phyloP scores from a whole-genome alignment of 176 grass and related monocot species.

The Puya raimondii region DNA sequence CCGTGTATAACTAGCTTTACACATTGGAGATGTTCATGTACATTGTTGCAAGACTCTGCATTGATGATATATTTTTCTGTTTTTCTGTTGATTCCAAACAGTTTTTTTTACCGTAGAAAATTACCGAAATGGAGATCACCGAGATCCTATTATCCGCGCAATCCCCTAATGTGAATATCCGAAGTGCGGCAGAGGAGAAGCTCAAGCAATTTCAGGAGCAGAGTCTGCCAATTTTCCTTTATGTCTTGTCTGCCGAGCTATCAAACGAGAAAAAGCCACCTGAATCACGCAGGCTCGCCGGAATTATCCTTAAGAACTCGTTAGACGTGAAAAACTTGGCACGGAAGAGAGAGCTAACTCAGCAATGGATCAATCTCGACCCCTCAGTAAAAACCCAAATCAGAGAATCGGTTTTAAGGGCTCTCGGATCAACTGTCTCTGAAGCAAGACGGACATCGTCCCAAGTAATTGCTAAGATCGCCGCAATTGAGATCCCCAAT shows the following conservation, averaged over 20 bases:
- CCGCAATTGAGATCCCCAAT: slow-evolving; percentile 68
- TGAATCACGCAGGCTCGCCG: slow-evolving; percentile 66
- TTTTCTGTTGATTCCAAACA: too few species aligned
- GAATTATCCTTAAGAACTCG: slow-evolving; percentile 76
- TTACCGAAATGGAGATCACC: slow-evolving; percentile 39
- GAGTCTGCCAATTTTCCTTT: slow-evolving; percentile 60
- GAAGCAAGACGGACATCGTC: slow-evolving; percentile 77
- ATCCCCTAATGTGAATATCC: slow-evolving; percentile 38
- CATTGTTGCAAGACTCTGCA: too few species aligned
- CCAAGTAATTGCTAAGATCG: slow-evolving; percentile 78
- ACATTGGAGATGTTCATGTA: too few species aligned
- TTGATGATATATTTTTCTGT: too few species aligned
- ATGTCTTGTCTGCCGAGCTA: slow-evolving; percentile 55
- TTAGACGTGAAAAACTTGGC: slow-evolving; percentile 74
- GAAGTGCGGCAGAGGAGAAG: slow-evolving; percentile 74
- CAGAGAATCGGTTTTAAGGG: slow-evolving; percentile 52
- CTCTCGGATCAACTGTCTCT: slow-evolving; percentile 59
- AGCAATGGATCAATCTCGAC: slow-evolving; percentile 75
- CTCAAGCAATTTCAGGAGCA: slow-evolving; percentile 87
- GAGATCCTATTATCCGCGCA: slow-evolving; percentile 74
- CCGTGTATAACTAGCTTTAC: too few species aligned
- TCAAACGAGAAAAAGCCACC: slow-evolving; percentile 61
- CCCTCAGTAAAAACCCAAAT: slow-evolving; percentile 52
- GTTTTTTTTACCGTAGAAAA: too few species aligned
- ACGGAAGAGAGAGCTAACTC: slow-evolving; percentile 65